Conservation (phyloP, 768 basidiomycete species). For the Leccinum sublutescens region DNA sequence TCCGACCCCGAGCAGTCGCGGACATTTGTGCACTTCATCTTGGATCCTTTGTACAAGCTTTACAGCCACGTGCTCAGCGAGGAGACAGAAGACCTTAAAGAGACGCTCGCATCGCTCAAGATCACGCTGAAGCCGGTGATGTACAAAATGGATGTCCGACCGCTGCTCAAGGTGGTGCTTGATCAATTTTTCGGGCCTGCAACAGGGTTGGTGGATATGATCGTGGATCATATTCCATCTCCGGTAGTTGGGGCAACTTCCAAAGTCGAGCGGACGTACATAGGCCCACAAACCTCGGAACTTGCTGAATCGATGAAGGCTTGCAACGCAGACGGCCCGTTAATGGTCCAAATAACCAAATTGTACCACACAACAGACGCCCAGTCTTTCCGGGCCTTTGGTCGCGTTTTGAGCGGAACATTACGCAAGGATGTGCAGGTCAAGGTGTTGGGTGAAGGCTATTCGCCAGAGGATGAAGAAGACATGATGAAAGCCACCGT, state of each 20-base stretch:
- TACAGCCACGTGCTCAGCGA: conserved; percentile 95
- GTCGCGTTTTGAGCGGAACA: conserved; percentile 91
- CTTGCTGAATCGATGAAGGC: conserved; percentile 76
- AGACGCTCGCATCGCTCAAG: conserved; percentile 71
- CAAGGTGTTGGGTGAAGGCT: conserved; percentile 97
- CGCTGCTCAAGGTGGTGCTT: conserved; percentile 87
- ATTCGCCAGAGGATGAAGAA: conserved; percentile 98
- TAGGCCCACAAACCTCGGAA: conserved; percentile 82
- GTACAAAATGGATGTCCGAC: conserved; percentile 99
- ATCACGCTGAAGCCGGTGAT: conserved; percentile 89
- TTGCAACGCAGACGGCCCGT: conserved; percentile 80
- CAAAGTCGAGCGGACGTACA: conserved; percentile 85
- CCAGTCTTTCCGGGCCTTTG: conserved; percentile 94
- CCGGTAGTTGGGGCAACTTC: conserved; percentile 54
- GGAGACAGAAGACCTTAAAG: conserved; percentile 83
- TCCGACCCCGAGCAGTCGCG: conserved; percentile 71
- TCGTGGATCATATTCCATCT: conserved; percentile 88
- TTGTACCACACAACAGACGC: conserved; percentile 97
- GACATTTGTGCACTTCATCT: conserved; percentile 92
- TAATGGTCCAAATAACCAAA: conserved; percentile 92
- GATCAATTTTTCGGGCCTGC: conserved; percentile 95
- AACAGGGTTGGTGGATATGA: conserved; percentile 89
- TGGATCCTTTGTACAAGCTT: conserved; percentile 95
- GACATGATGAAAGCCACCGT: conserved; percentile 87
- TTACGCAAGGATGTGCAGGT: conserved; percentile 77